Evolutionary conservation across 108 stramenopile species (phyloP), one percentile per base, ranked within the genome.

Genomic region (Stephanodiscus minutulus): DNA sequence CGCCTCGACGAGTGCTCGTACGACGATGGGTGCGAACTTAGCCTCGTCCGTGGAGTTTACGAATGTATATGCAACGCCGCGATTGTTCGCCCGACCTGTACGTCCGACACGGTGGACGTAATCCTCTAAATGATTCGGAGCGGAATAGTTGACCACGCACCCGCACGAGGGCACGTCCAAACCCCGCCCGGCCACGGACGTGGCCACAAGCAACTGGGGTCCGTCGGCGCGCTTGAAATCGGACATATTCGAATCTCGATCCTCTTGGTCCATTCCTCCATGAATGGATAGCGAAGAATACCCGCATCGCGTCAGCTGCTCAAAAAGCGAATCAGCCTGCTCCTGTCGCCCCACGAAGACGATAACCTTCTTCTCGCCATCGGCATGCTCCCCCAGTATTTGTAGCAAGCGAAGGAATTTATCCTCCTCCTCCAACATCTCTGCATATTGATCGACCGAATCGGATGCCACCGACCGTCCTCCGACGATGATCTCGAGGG

Each of bases 221-320:
- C 91, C 91, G 48, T 87, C 93, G 20, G 77, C 85, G 8, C 87
- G 73, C 85, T 98, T 98, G 82, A 99, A 99, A 69, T 99, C 99
- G 0, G 90, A 85, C 67, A 99, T 96, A 12, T 97, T 98, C n/a
- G 88, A 92, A 81, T 99, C 98, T 0, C 99, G 86, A 82, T 99
- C 99, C 64, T 96, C 93, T 81, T 99, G 99, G 58, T 99, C 99
- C 86, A 97, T 98, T 3, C 98, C 99, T 8, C 98, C 99, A 75
- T 99, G 99, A 43, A 99, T 84, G 29, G 97, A 91, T 50, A 98
- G 69, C 1, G 95, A 85, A n/a, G 91, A 70, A 72, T 99, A 99
- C 15, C 99, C 99, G 52, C 83, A 87, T 46, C 96, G 73, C 22
- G 95, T 77, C 27, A 99, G 86, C 63, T 98, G 91, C 69, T 96